These are phyloP conservation scores for Globisporangium megalacanthum DNA, from an alignment of 352 stramenopile genomes.

Conservation along the genomic window DNA sequence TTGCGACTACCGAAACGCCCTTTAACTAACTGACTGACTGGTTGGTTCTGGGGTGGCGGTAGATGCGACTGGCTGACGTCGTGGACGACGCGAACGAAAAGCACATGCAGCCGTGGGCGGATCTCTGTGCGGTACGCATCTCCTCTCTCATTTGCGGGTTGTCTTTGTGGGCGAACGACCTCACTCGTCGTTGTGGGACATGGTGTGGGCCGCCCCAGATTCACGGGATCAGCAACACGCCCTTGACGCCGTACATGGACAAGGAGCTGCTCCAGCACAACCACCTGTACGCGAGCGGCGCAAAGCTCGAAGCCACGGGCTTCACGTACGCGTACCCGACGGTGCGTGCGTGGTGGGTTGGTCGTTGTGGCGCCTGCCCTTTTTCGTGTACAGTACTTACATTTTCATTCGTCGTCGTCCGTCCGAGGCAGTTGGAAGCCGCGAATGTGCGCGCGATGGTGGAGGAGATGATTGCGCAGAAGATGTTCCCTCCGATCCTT, in stretches of 20 bases:
- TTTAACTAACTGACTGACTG: neutral
- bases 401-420: too few species aligned
- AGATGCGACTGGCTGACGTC: constrained; percentile 69
- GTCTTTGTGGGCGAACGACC: neutral
- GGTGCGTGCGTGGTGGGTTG: constrained; percentile 19
- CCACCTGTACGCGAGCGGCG: constrained; percentile 70
- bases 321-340: constrained; percentile 72
- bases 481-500: constrained; percentile 77
- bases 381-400: too few species aligned
- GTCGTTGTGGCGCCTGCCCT: neutral
- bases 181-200: neutral
- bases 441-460: constrained; percentile 55
- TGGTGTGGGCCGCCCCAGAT: too few species aligned
- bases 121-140: constrained; percentile 60
- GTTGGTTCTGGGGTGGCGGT: neutral
- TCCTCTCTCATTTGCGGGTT: neutral
- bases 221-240: constrained; percentile 77
- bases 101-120: constrained; percentile 85
- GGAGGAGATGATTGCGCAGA: constrained; percentile 71
- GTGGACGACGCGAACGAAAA: constrained; percentile 90
- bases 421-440: constrained; percentile 33
- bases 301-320: constrained; percentile 71
- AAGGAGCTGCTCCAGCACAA: constrained; percentile 85
- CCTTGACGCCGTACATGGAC: constrained; percentile 84
- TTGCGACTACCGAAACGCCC: too few species aligned